Conservation (phyloP, 768 basidiomycete genomes). For the Lactarius akahatsu region DNA sequence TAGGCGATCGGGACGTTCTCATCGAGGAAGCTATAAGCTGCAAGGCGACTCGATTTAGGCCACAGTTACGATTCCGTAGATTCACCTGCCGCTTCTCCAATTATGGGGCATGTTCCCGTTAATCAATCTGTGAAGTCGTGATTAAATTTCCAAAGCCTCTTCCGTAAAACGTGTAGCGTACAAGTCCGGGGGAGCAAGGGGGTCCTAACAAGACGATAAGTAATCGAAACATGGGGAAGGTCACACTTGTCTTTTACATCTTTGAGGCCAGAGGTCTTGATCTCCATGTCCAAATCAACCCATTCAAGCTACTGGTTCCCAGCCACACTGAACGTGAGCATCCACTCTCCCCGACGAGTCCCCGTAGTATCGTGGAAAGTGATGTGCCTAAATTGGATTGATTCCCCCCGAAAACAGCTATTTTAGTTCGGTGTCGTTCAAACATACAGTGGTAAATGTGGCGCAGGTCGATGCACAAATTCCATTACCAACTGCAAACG, state of each 20-base stretch:
- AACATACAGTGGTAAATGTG: constrained; percentile 56
- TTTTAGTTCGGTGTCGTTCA: constrained; percentile 48
- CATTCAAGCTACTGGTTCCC: constrained; percentile 2
- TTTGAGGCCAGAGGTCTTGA: constrained; percentile 33
- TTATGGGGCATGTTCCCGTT: background rate
- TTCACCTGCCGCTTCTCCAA: constrained; percentile 7
- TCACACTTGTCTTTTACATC: constrained; percentile 29
- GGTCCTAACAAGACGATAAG: constrained; percentile 32
- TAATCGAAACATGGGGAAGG: background rate
- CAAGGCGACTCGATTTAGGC: background rate
- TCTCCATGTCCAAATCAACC: constrained; percentile 4
- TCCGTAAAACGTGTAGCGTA: constrained; percentile 20
- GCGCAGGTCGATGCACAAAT: constrained; percentile 57
- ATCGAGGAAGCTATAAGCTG: constrained; percentile 31
- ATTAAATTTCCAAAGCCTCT: background rate
- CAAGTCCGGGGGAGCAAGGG: constrained; percentile 41
- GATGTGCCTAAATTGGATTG: constrained; percentile 46
- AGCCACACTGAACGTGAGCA: constrained; percentile 18
- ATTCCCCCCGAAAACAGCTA: constrained; percentile 51
- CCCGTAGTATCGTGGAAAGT: background rate
- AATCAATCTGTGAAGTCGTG: background rate
- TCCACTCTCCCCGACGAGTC: background rate
- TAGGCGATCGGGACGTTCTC: constrained; percentile 36
- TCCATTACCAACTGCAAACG: constrained; percentile 25
- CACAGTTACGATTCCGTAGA: background rate